These are phyloP conservation scores for Ormosia emarginata DNA, from an alignment of 306 rosid genomes.

Conservation along the genomic window DNA sequence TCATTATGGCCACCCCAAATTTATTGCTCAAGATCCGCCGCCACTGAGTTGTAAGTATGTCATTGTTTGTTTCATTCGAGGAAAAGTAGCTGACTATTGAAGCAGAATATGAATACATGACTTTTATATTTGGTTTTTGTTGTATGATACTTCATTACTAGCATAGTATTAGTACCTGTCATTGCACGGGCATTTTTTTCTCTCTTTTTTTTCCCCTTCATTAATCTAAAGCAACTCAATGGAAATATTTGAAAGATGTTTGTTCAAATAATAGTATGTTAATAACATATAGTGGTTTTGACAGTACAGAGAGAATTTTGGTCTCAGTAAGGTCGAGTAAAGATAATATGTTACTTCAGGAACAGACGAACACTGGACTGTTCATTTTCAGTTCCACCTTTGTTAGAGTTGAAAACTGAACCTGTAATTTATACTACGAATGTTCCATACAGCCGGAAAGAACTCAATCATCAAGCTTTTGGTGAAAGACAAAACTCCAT, in stretches of 20 bases:
- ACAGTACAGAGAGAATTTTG: background rate
- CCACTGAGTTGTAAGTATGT: background rate
- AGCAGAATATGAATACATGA: background rate
- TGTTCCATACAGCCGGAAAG: background rate
- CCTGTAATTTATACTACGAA: background rate
- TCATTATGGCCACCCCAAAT: no score
- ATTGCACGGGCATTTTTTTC: background rate
- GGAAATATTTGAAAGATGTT: background rate
- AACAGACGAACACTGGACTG: background rate
- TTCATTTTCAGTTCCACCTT: background rate
- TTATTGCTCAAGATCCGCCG: no score
- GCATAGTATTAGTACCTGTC: background rate
- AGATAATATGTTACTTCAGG: background rate
- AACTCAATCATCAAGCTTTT: background rate
- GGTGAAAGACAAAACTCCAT: background rate
- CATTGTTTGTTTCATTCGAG: background rate
- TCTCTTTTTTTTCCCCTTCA: background rate
- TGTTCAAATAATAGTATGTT: background rate
- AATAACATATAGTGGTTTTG: background rate
- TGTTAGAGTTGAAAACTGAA: background rate
- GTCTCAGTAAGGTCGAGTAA: background rate
- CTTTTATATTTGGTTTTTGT: background rate
- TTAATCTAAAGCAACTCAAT: background rate
- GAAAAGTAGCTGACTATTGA: background rate
- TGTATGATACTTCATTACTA: background rate